A percentile compares a stretch with the other conserved stretches of the same genome.
These are phyloP conservation scores for Zygosaccharomyces pseudobailii DNA, from an alignment of 1,139 yeast genomes.

Conservation along the genomic window DNA sequence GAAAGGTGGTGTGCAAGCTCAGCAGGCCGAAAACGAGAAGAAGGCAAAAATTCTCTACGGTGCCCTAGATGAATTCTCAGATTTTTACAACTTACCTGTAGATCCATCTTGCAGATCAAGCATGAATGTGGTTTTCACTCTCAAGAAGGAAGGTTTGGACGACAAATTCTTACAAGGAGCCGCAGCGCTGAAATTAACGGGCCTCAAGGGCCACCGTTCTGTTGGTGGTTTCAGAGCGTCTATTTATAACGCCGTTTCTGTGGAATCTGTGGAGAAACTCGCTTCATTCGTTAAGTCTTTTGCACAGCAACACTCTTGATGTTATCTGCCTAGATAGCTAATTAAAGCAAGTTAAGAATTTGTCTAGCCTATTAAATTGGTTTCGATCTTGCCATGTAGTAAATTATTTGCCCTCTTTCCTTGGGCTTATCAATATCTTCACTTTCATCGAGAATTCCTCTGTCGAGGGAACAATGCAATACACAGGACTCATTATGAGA, in stretches of 20 bases:
- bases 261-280: conserved; percentile 57
- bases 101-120: conserved; percentile 60
- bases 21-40: conserved; percentile 51
- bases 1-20: conserved; percentile 57
- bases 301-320: conserved; percentile 40
- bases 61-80: conserved; percentile 61
- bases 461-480: conserved; percentile 31
- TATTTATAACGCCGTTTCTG: conserved; percentile 77
- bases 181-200: conserved; percentile 53
- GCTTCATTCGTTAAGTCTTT: conserved; percentile 59
- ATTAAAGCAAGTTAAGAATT: background rate
- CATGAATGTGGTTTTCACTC: conserved; percentile 91
- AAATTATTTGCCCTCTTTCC: conserved; percentile 32
- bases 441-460: conserved; percentile 22
- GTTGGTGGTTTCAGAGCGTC: conserved; percentile 98
- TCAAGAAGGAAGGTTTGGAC: conserved; percentile 59
- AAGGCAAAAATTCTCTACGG: conserved; percentile 62
- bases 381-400: conserved; percentile 32
- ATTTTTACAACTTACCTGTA: conserved; percentile 64
- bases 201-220: conserved; percentile 92
- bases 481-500: conserved; percentile 33
- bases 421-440: conserved; percentile 17
- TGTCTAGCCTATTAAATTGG: conserved; percentile 13
- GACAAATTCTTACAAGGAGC: conserved; percentile 62
- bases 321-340: background rate